A percentile compares a stretch with the other conserved stretches of the same genome.
Evolutionary conservation across 306 rosid species (phyloP).

Genomic region (Trifolium fragiferum): DNA sequence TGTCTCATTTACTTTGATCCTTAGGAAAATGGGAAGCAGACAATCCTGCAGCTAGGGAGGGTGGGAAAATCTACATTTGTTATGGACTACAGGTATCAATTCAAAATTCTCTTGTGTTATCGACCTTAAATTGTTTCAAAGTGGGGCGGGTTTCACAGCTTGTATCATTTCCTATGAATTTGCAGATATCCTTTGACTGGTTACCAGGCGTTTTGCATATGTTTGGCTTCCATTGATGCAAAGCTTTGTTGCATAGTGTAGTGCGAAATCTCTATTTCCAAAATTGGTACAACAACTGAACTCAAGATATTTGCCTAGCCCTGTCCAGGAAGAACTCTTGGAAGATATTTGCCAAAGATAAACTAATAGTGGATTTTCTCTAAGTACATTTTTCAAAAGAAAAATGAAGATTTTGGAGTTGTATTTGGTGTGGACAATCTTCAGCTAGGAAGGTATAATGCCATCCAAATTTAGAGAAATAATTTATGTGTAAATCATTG

Average conservation of each 20-base stretch:
- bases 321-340: background rate
- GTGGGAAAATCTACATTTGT: conserved; percentile 75
- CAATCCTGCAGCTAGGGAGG: conserved; percentile 87
- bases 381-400: conserved; percentile 11
- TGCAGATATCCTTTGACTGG: conserved; percentile 95
- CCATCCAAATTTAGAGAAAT: background rate
- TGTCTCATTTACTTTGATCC: conserved; percentile 8
- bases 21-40: conserved; percentile 81
- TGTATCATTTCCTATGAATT: conserved; percentile 23
- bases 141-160: background rate
- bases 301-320: conserved; percentile 23
- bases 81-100: conserved; percentile 86
- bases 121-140: background rate
- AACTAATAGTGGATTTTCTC: background rate
- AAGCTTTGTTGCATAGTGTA: conserved; percentile 84
- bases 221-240: conserved; percentile 86
- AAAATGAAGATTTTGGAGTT: conserved; percentile 9
- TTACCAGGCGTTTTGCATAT: conserved; percentile 91
- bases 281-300: conserved; percentile 66
- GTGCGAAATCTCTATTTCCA: conserved; percentile 22
- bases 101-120: conserved; percentile 24
- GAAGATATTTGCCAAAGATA: background rate
- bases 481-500: background rate
- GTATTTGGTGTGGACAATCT: background rate
- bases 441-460: conserved; percentile 24